phyloP scores from a whole-genome alignment of 2,329 filamentous ascomycete genomes.

The Pseudofabraea citricarpa region DNA sequence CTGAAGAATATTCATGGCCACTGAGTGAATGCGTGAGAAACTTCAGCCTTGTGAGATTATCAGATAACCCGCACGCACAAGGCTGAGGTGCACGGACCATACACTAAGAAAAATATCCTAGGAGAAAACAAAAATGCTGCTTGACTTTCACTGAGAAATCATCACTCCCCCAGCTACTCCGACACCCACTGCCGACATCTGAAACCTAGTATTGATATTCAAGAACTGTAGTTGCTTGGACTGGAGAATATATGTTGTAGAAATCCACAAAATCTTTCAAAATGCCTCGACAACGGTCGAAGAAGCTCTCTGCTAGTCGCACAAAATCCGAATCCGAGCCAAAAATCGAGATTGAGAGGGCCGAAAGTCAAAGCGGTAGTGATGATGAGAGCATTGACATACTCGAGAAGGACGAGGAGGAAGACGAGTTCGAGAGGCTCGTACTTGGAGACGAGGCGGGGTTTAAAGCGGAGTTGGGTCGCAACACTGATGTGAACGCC shows the following conservation, averaged over 20 bases:
- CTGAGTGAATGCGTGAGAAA: too few species aligned
- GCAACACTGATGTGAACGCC: conserved; percentile 35
- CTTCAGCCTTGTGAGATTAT: too few species aligned
- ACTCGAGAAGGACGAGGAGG: conserved; percentile 71
- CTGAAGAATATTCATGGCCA: too few species aligned
- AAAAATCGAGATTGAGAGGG: conserved; percentile 2
- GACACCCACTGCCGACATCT: too few species aligned
- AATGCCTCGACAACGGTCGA: conserved; percentile 26
- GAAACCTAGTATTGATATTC: too few species aligned
- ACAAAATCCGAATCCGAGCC: conserved; percentile 7
- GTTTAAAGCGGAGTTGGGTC: conserved; percentile 71
- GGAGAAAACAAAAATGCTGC: neutral
- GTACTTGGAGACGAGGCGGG: conserved; percentile 85
- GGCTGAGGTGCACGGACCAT: too few species aligned
- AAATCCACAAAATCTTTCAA: too few species aligned
- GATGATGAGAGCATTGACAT: conserved; percentile 27
- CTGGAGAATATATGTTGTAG: too few species aligned
- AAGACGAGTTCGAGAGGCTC: conserved; percentile 80
- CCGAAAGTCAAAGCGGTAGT: conserved; percentile 13
- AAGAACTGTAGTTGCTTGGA: too few species aligned
- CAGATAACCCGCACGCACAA: too few species aligned
- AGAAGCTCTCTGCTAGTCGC: conserved; percentile 17
- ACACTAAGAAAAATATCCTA: neutral
- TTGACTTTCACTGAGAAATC: neutral
- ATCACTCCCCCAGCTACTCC: neutral